Conservation (phyloP, 2,329 filamentous ascomycete genomes). For the Alternaria conjuncta region DNA sequence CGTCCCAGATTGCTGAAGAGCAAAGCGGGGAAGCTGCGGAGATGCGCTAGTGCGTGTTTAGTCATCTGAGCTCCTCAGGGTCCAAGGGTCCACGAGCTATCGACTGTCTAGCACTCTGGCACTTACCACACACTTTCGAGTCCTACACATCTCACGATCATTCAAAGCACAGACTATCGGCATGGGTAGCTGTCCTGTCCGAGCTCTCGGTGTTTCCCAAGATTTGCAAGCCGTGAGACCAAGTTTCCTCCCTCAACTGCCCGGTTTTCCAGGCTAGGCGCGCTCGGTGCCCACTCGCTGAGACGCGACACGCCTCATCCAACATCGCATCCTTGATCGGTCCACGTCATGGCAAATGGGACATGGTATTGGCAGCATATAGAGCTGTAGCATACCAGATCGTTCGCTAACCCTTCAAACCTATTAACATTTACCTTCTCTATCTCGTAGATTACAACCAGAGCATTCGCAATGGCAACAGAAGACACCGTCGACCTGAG, state of each 20-base stretch:
- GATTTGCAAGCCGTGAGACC: neutral
- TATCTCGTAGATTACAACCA: neutral
- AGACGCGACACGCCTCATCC: conserved; percentile 8
- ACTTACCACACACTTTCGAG: neutral
- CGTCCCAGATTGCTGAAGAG: neutral
- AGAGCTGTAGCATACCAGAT: neutral
- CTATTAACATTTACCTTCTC: neutral
- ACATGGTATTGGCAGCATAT: neutral
- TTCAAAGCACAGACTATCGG: too few species aligned
- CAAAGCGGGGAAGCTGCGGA: neutral
- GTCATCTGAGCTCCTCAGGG: neutral
- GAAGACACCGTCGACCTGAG: conserved; percentile 44
- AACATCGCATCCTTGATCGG: conserved; percentile 2
- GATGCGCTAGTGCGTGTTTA: neutral
- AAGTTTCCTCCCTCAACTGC: neutral
- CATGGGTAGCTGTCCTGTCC: too few species aligned
- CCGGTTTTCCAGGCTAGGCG: conserved; percentile 3
- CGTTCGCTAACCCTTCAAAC: accelerated
- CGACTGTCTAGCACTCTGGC: neutral
- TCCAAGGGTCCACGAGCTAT: neutral
- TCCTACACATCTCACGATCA: neutral
- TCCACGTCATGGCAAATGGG: conserved; percentile 8
- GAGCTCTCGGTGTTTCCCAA: neutral
- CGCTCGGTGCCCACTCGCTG: neutral
- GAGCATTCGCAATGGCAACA: conserved; percentile 39